phyloP scores from a whole-genome alignment of 495 filamentous ascomycete species.

The Hypoxylon cercidicola region DNA sequence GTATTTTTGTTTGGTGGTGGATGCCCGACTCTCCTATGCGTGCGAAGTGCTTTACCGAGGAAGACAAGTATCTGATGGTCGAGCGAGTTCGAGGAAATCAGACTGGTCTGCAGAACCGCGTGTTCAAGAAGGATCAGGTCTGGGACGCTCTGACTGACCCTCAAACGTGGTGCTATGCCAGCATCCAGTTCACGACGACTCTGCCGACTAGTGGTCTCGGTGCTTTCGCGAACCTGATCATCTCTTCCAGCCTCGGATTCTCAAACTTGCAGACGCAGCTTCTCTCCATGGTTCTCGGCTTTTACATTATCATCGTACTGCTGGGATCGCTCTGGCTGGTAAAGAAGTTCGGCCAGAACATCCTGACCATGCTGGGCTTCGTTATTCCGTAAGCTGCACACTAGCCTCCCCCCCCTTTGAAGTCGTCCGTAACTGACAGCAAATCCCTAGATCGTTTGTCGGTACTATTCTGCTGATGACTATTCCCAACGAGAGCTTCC shows the following conservation, averaged over 20 bases:
- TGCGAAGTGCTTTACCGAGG: constrained; percentile 65
- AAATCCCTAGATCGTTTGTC: constrained; percentile 56
- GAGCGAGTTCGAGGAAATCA: constrained; percentile 69
- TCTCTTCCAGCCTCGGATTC: constrained; percentile 61
- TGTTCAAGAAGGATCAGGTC: constrained; percentile 58
- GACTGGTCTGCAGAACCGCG: constrained; percentile 73
- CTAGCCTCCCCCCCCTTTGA: constrained; percentile 38
- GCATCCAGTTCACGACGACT: constrained; percentile 72
- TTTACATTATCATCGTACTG: constrained; percentile 75
- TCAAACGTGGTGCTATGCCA: constrained; percentile 59
- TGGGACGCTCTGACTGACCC: constrained; percentile 60
- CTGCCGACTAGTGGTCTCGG: constrained; percentile 74
- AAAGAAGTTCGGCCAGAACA: constrained; percentile 70
- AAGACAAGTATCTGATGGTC: constrained; percentile 67
- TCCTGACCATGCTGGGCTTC: constrained; percentile 70
- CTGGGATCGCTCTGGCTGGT: constrained; percentile 71
- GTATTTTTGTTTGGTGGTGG: constrained; percentile 66
- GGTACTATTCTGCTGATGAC: constrained; percentile 68
- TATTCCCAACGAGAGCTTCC: constrained; percentile 54
- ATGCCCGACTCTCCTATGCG: constrained; percentile 73
- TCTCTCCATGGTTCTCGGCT: constrained; percentile 75
- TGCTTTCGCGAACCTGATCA: constrained; percentile 73
- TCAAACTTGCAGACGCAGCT: constrained; percentile 64
- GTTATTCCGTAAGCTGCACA: constrained; percentile 66
- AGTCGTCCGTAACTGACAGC: constrained; percentile 1